phyloP scores from a whole-genome alignment of 2,329 filamentous ascomycete genomes.

The Cladosporium sp. region DNA sequence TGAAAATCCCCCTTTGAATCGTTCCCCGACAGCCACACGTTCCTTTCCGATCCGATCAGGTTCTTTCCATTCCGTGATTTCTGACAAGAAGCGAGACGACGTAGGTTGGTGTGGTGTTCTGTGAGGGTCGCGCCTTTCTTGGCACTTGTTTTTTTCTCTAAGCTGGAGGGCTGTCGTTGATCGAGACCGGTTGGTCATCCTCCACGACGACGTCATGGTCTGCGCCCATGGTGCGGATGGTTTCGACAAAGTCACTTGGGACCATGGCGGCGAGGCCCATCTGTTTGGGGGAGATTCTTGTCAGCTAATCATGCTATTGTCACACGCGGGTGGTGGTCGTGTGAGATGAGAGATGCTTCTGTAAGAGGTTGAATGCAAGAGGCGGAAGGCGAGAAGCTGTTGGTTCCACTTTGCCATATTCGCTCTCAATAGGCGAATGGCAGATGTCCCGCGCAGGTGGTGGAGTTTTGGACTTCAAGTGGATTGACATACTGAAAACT shows the following conservation, averaged over 20 bases:
- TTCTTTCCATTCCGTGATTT: too few species aligned
- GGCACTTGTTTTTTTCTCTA: neutral
- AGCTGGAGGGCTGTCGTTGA: conserved; percentile 7
- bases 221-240: conserved; percentile 59
- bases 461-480: neutral
- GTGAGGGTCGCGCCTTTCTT: neutral
- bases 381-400: neutral
- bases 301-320: conserved; percentile 33
- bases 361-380: neutral
- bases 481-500: neutral
- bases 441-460: neutral
- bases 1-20: neutral
- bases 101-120: too few species aligned
- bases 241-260: conserved; percentile 64
- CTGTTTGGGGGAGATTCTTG: conserved; percentile 14
- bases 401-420: neutral
- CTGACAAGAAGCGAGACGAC: too few species aligned
- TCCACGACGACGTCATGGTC: conserved; percentile 66
- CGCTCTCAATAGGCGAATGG: neutral
- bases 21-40: conserved; percentile 3
- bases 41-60: neutral
- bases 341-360: neutral
- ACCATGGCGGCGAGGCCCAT: conserved; percentile 49
- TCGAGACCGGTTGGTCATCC: conserved; percentile 64
- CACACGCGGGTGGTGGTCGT: neutral